These are phyloP conservation scores for Lachnellula hyalina DNA, from an alignment of 2,329 filamentous ascomycete genomes.

Conservation along the genomic window DNA sequence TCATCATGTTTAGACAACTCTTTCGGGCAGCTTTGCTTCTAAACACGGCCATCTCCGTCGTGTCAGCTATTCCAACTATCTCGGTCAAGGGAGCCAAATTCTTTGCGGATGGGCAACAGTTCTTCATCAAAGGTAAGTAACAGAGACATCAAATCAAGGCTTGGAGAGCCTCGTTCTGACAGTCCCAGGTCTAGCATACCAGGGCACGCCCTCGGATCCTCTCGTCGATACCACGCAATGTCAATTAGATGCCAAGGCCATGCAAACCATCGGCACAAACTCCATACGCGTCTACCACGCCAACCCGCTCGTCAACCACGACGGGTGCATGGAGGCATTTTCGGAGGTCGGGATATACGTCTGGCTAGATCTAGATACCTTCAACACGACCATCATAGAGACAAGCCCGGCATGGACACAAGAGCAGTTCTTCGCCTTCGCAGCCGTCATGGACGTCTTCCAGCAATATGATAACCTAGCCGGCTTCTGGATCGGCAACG, in stretches of 20 bases:
- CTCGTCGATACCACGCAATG: slow-evolving; percentile 73
- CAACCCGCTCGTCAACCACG: slow-evolving; percentile 64
- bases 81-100: slow-evolving; percentile 27
- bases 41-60: slow-evolving; percentile 5
- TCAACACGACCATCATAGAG: slow-evolving; percentile 61
- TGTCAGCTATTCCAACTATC: slow-evolving; percentile 19
- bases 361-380: slow-evolving; percentile 76
- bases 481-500: slow-evolving; percentile 84
- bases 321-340: slow-evolving; percentile 75
- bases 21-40: slow-evolving; percentile 10
- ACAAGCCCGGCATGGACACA: slow-evolving; percentile 63
- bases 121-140: slow-evolving; percentile 26
- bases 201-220: slow-evolving; percentile 62
- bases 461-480: slow-evolving; percentile 64
- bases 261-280: slow-evolving; percentile 76
- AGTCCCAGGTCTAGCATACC: slow-evolving; percentile 68
- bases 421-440: slow-evolving; percentile 59
- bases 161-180: slow-evolving; percentile 44
- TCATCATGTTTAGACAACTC: slow-evolving; percentile 15
- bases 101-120: slow-evolving; percentile 26
- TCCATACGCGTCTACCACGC: slow-evolving; percentile 86
- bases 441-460: slow-evolving; percentile 64
- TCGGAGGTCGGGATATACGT: slow-evolving; percentile 76
- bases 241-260: slow-evolving; percentile 65
- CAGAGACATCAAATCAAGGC: slow-evolving; percentile 40